These are phyloP conservation scores for Rutstroemia sp. DNA, from an alignment of 2,329 filamentous ascomycete genomes.

Conservation along the genomic window DNA sequence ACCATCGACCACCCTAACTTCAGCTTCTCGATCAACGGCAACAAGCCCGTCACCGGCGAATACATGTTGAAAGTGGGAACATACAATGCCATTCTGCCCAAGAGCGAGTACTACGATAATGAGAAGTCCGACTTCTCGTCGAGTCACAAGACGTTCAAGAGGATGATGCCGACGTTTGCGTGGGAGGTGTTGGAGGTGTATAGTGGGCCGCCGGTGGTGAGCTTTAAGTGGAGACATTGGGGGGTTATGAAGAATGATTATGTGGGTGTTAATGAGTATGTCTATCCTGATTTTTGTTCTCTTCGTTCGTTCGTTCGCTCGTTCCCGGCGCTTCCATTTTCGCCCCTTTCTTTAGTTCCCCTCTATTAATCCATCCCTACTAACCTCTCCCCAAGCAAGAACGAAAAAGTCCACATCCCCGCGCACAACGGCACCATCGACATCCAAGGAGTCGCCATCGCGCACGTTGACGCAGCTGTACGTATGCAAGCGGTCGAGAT, in stretches of 20 bases:
- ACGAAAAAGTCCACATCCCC: constrained; percentile 54
- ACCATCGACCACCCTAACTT: constrained; percentile 55
- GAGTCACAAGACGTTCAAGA: constrained; percentile 64
- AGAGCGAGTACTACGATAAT: constrained; percentile 58
- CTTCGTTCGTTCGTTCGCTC: too few species aligned
- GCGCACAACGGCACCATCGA: constrained; percentile 55
- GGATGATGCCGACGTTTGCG: constrained; percentile 66
- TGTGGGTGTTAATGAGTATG: constrained; percentile 41
- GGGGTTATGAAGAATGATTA: constrained; percentile 61
- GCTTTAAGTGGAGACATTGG: constrained; percentile 63
- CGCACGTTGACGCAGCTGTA: constrained; percentile 52
- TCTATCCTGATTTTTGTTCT: neutral
- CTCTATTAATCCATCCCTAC: neutral
- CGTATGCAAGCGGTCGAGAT: constrained; percentile 52
- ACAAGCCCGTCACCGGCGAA: constrained; percentile 46
- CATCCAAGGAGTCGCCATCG: constrained; percentile 56
- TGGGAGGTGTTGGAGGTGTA: constrained; percentile 67
- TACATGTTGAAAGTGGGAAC: constrained; percentile 62
- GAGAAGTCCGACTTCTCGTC: constrained; percentile 52
- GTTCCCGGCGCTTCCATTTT: too few species aligned
- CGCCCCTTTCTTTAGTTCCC: neutral
- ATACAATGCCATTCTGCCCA: constrained; percentile 59
- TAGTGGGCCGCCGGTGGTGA: constrained; percentile 53
- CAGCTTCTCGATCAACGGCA: constrained; percentile 57
- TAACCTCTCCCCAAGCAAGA: constrained; percentile 38